Conservation (phyloP, 163 green algal genomes). For the Scenedesmus sp. region DNA sequence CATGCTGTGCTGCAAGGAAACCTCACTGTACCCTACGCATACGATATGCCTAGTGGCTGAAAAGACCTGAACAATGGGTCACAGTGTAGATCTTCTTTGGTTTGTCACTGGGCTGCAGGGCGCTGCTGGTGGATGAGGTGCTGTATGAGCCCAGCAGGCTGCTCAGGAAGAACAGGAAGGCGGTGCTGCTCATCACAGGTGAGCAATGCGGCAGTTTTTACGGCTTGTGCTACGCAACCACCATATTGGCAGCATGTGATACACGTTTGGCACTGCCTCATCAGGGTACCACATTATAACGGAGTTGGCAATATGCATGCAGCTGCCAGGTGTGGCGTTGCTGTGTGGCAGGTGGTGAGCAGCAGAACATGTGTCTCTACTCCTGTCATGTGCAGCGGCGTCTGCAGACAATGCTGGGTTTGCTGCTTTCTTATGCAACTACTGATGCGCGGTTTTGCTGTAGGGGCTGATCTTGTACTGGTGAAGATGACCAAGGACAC, state of each 20-base stretch:
- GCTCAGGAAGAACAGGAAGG: slow-evolving; percentile 20
- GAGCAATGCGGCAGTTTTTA: background rate
- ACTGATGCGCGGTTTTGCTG: background rate
- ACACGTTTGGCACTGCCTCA: background rate
- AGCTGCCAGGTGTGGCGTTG: background rate
- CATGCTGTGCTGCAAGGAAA: no score
- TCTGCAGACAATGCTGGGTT: background rate
- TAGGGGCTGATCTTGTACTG: slow-evolving; percentile 37
- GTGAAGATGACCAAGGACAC: slow-evolving; percentile 31
- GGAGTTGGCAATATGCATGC: background rate
- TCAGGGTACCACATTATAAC: background rate
- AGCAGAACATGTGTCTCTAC: background rate
- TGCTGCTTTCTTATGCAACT: background rate
- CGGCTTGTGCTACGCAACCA: background rate
- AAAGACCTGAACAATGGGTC: no score
- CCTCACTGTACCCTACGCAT: no score
- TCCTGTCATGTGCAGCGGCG: background rate
- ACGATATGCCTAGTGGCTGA: no score
- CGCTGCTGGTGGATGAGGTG: slow-evolving; percentile 33
- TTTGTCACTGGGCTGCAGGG: background rate
- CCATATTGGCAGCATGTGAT: no score
- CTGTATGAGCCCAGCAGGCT: slow-evolving; percentile 28
- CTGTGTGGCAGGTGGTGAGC: background rate
- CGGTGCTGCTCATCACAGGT: slow-evolving; percentile 42
- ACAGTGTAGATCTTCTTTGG: no score